Evolutionary conservation across 495 filamentous ascomycete genomes (phyloP).

Genomic region (Usnea hakonensis): DNA sequence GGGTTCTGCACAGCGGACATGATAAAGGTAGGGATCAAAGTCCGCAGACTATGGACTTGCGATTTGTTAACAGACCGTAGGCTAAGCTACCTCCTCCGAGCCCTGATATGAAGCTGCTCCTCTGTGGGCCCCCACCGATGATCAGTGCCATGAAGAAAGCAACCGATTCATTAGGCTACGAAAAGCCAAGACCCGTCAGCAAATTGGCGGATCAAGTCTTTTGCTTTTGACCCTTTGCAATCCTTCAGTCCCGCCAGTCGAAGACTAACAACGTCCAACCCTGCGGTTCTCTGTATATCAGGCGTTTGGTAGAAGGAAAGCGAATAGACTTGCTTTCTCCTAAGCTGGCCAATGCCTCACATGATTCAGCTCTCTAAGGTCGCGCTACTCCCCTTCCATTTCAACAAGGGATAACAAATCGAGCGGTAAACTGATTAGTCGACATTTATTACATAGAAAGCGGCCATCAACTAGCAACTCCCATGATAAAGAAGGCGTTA

Average conservation of each 20-base stretch:
- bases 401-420: background rate
- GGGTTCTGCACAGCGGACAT: constrained; percentile 94
- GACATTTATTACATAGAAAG: background rate
- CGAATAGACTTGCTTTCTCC: background rate
- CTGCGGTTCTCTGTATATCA: background rate
- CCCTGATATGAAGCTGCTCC: constrained; percentile 83
- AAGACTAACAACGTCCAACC: too few relatives aligned
- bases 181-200: constrained; percentile 87
- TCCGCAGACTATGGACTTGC: background rate
- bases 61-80: constrained; percentile 3
- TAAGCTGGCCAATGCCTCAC: background rate
- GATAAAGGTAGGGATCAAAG: constrained; percentile 63
- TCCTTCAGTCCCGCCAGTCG: background rate
- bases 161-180: constrained; percentile 77
- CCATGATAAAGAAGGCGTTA: constrained; percentile 17
- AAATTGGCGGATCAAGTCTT: constrained; percentile 98
- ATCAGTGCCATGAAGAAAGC: constrained; percentile 96
- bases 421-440: background rate
- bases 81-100: constrained; percentile 65
- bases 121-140: constrained; percentile 97
- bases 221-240: constrained; percentile 57
- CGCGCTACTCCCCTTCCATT: background rate
- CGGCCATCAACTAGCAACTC: background rate
- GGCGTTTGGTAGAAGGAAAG: background rate
- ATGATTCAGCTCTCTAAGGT: background rate